Conservation (phyloP, 768 basidiomycete genomes). For the Leccinum disarticulatum region DNA sequence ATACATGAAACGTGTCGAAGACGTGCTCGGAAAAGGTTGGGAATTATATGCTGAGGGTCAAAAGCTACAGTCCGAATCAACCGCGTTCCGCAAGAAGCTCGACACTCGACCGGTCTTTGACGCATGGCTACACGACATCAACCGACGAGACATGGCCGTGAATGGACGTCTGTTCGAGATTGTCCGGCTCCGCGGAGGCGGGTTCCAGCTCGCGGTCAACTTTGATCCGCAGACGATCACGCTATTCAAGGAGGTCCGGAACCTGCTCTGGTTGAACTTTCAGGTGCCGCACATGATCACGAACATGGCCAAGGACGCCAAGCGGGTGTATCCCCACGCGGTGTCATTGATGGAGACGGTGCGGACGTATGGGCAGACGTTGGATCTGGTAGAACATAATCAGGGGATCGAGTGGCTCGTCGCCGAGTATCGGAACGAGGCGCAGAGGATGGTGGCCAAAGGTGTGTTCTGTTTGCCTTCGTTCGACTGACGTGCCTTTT, state of each 20-base stretch:
- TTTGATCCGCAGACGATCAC: conserved; percentile 99
- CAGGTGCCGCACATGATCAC: conserved; percentile 92
- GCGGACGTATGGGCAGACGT: conserved; percentile 94
- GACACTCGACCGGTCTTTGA: conserved; percentile 94
- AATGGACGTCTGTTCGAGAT: conserved; percentile 94
- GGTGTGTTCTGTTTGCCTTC: conserved; percentile 49
- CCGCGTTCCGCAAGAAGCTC: conserved; percentile 93
- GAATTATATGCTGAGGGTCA: conserved; percentile 99
- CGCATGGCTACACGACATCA: conserved; percentile 96
- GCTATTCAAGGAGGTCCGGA: conserved; percentile 97
- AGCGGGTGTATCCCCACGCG: conserved; percentile 96
- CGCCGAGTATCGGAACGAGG: conserved; percentile 91
- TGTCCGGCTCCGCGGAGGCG: conserved; percentile 67
- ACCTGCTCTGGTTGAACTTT: conserved; percentile 93
- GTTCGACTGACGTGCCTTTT: not conserved
- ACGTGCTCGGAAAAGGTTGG: conserved; percentile 98
- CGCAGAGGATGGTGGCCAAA: conserved; percentile 88
- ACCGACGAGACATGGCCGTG: conserved; percentile 87
- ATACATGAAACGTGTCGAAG: conserved; percentile 99
- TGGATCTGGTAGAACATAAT: conserved; percentile 88
- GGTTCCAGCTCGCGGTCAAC: conserved; percentile 89
- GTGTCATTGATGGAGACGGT: conserved; percentile 99
- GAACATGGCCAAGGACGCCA: conserved; percentile 98
- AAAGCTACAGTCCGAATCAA: conserved; percentile 88
- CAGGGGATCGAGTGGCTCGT: conserved; percentile 93